phyloP scores from a whole-genome alignment of 306 rosid genomes.

The Ammopiptanthus mongolicus region DNA sequence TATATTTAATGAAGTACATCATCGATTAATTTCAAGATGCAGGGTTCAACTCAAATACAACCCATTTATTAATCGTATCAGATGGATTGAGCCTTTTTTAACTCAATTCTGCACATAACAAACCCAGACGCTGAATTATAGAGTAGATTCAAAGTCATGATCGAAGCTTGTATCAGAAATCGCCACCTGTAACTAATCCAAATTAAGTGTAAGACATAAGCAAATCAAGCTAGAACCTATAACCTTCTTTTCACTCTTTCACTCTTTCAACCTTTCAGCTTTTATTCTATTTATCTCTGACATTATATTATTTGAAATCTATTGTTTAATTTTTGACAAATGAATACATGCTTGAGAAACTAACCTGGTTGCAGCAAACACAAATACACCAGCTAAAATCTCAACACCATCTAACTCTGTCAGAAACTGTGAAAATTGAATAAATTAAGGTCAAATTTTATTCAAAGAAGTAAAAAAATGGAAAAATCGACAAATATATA shows the following conservation, averaged over 20 bases:
- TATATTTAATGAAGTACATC: too few relatives aligned
- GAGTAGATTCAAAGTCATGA: background rate
- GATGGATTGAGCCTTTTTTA: background rate
- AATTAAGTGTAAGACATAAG: constrained; percentile 7
- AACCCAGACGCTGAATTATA: background rate
- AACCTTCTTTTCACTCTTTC: constrained; percentile 9
- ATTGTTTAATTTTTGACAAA: constrained; percentile 1
- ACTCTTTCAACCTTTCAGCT: background rate
- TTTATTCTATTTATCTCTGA: background rate
- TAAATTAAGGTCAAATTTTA: constrained; percentile 30
- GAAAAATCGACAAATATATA: constrained; percentile 13
- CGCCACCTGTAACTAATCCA: constrained; percentile 2
- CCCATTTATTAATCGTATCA: background rate
- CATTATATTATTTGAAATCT: background rate
- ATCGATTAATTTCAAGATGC: too few relatives aligned
- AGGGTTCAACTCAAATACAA: too few relatives aligned
- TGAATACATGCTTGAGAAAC: constrained; percentile 30
- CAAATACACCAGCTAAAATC: constrained; percentile 91
- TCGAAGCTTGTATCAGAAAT: constrained; percentile 6
- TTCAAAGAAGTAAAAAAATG: background rate
- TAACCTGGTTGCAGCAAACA: constrained; percentile 98
- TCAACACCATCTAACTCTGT: constrained; percentile 96
- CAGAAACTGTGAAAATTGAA: constrained; percentile 65
- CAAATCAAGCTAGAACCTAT: background rate
- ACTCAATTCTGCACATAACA: background rate